A percentile compares a stretch with the other conserved stretches of the same genome.
phyloP scores from a whole-genome alignment of 1,139 yeast species.

The Sugiyamaella neomexicana region DNA sequence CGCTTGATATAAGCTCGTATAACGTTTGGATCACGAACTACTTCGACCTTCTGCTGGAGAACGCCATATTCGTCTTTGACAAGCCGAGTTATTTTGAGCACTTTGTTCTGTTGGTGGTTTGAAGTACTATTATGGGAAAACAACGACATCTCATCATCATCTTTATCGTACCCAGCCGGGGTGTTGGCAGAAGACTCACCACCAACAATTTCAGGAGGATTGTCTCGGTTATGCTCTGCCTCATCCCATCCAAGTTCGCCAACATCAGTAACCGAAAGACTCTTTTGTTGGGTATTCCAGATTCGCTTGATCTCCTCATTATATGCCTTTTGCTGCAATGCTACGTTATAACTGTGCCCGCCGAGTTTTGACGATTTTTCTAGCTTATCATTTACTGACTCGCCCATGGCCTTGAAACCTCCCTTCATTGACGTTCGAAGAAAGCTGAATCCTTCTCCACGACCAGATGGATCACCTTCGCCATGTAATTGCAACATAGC shows the following conservation, averaged over 20 bases:
- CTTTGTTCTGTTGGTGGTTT: constrained; percentile 41
- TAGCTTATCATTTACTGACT: constrained; percentile 45
- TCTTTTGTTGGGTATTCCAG: constrained; percentile 83
- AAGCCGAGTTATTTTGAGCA: constrained; percentile 76
- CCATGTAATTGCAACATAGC: constrained; percentile 96
- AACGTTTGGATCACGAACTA: constrained; percentile 79
- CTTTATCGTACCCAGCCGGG: constrained; percentile 35
- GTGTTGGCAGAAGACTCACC: constrained; percentile 13
- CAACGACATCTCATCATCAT: constrained; percentile 41
- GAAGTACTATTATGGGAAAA: constrained; percentile 36
- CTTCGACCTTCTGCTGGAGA: constrained; percentile 76
- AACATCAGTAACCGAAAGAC: constrained; percentile 50
- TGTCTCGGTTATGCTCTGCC: constrained; percentile 38
- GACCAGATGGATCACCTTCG: constrained; percentile 95
- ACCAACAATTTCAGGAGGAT: constrained; percentile 14
- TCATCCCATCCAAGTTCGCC: constrained; percentile 40
- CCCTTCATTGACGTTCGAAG: constrained; percentile 93
- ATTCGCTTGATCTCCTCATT: constrained; percentile 87
- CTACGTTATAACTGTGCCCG: constrained; percentile 73
- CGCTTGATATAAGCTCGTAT: constrained; percentile 82
- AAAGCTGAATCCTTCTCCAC: constrained; percentile 88
- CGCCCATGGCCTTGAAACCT: constrained; percentile 72
- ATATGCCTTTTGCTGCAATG: constrained; percentile 87
- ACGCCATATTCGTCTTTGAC: constrained; percentile 83
- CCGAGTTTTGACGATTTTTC: constrained; percentile 48